Evolutionary conservation across 768 basidiomycete genomes (phyloP), one percentile per base, ranked within the genome.

Genomic region (Serendipita vermifera): DNA sequence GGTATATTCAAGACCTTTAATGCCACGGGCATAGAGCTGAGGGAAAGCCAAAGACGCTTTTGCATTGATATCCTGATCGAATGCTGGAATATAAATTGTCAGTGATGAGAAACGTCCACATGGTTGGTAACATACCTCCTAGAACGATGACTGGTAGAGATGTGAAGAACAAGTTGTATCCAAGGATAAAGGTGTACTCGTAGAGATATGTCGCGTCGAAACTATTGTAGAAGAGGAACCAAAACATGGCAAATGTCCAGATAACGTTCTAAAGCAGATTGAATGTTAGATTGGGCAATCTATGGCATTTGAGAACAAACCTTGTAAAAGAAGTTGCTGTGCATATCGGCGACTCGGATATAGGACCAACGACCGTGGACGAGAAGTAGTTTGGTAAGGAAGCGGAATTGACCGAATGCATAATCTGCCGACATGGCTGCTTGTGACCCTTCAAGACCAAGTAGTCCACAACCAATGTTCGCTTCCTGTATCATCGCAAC

Each of bases 401-500:
- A 97, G 55, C 93, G 75, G 74, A 99, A 99, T 66, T 97, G 94
- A 1, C 90, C 94, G 71, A 98, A 93, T 1, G 94, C 94, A 63
- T 96, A 97, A 67, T 98, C 94, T 4, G 94, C 94, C 3, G 92
- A 96, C 93, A 97, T 97, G 46, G 94, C 93, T 29, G 94, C 94
- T 68, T 98, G 94, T 20, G 91, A 93, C 51, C 94, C 94, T 67
- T 98, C 94, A 33, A 93, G 77, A 40, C 94, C 94, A 62, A 89
- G 79, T 26, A 98, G 72, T 20, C 94, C 94, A 64, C 92, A 89
- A 2, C 94, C 94, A 61, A 98, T 85, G 67, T 98, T 92, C n/a
- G 94, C 94, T 64, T 94, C 94, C 66, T 98, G 94, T 58, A 98
- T 98, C 94, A 98, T 98, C 4, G 93, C 92, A 22, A 98, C 94